Evolutionary conservation across 202 grass and related monocot species (phyloP), one percentile per base, ranked within the genome.

Genomic region (Digitaria exilis): DNA sequence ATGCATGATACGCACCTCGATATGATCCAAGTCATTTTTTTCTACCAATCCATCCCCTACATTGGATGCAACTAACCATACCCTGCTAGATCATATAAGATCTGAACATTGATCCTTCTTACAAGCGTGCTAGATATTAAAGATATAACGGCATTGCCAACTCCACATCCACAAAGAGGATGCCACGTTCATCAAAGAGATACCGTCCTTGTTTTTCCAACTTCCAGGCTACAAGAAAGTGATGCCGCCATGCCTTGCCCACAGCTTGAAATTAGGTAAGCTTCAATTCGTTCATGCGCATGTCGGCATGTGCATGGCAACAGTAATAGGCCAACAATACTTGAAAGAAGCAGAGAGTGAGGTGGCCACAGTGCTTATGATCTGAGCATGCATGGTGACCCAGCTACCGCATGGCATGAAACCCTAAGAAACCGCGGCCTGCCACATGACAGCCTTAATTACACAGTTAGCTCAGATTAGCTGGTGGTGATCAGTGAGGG

Each of bases 281-380:
- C 22, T 19, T 51, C 5, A 51, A 19, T 21, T 51, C 14, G 9
- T 29, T 3, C 14, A 18, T 35, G 9, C n/a, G n/a, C n/a, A n/a
- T n/a, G n/a, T n/a, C n/a, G n/a, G n/a, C 57, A 57, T 51, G 46
- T 76, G 71, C 16, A 3, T 68, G 65, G 31, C 77, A 68, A 80
- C 18, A 79, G 48, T 35, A 66, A 1, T 35, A 66, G 2, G 61
- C 61, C 30, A 65, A 19, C 30, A 21, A 2, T 35, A 2, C 30
- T 50, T 72, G 71, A 71, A 90, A 87, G 60, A 87, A 52, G 37
- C 37, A 39, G 37, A 45, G 43, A 44, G 80, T 87, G 80, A 87
- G 80, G 35, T 43, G 80, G 35, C 83, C 69, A 43, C 37, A 84
- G 70, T 70, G 21, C 9, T n/a, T 46, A 55, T 50, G 45, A 69